Evolutionary conservation across 805 yeast genomes (phyloP).

Genomic region (Wickerhamiella allomyrinae): DNA sequence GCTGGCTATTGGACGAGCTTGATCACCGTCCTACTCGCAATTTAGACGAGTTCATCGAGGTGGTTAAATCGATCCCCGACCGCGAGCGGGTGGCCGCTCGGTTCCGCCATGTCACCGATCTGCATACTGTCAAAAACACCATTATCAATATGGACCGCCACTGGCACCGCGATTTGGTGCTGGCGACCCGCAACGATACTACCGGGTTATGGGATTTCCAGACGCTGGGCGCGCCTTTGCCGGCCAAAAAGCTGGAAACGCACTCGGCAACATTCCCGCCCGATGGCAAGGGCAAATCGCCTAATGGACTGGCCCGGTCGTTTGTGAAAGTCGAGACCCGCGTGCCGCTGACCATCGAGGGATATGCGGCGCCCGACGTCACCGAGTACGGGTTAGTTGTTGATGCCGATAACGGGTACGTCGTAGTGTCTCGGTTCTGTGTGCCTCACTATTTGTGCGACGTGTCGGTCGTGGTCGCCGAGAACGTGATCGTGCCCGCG

Average conservation of each 20-base stretch:
- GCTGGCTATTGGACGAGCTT: constrained; percentile 70
- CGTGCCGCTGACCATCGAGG: constrained; percentile 61
- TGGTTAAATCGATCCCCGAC: constrained; percentile 68
- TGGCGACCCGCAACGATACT: constrained; percentile 45
- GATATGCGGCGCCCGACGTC: constrained; percentile 47
- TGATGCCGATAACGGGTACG: constrained; percentile 68
- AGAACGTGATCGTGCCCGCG: constrained; percentile 68
- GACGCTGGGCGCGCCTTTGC: constrained; percentile 40
- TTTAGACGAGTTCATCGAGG: constrained; percentile 60
- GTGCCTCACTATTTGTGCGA: constrained; percentile 79
- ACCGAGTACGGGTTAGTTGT: constrained; percentile 66
- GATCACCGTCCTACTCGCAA: constrained; percentile 65
- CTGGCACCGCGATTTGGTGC: constrained; percentile 59
- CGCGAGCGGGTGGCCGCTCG: constrained; percentile 52
- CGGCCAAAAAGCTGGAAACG: constrained; percentile 38
- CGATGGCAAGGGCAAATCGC: constrained; percentile 37
- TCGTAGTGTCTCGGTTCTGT: constrained; percentile 58
- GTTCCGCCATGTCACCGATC: constrained; percentile 65
- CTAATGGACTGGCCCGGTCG: constrained; percentile 8
- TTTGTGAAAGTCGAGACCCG: constrained; percentile 57
- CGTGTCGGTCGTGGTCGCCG: constrained; percentile 67
- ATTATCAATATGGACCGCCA: constrained; percentile 68
- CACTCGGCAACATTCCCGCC: constrained; percentile 45
- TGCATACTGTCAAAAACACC: constrained; percentile 58
- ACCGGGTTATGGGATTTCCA: constrained; percentile 47